Evolutionary conservation across 1,139 yeast genomes (phyloP).

Genomic region (Pichia sp.): DNA sequence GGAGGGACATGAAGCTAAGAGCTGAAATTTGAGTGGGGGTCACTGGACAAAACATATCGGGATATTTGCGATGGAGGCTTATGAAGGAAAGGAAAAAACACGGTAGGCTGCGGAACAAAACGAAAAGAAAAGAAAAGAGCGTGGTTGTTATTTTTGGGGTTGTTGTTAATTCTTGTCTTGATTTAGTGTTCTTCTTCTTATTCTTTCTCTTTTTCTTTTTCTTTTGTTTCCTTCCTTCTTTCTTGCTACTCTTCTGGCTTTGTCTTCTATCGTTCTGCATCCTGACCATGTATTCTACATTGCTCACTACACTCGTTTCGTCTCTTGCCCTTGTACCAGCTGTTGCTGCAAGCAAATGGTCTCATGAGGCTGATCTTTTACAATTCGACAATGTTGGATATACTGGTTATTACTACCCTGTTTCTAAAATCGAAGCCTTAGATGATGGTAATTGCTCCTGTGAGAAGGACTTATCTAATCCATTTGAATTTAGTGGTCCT

Average conservation of each 20-base stretch:
- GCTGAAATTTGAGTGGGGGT: no score
- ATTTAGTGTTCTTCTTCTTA: not conserved
- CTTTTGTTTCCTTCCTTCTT: no score
- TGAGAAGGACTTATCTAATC: conserved; percentile 35
- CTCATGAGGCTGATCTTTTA: conserved; percentile 35
- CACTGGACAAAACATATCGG: no score
- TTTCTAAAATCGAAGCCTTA: conserved; percentile 36
- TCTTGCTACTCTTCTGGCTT: not conserved
- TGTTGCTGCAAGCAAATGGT: conserved; percentile 12
- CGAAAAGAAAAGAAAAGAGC: no score
- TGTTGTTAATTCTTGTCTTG: not conserved
- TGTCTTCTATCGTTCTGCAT: not conserved
- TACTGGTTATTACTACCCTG: conserved; percentile 57
- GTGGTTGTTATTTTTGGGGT: not conserved
- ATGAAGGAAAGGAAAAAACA: no score
- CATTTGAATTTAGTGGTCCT: conserved; percentile 48
- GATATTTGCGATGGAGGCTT: no score
- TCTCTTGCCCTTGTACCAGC: not conserved
- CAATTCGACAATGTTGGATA: conserved; percentile 60
- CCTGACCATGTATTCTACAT: no score
- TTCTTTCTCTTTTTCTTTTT: no score
- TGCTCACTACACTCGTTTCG: not conserved
- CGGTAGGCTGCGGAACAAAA: no score
- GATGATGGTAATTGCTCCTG: conserved; percentile 53
- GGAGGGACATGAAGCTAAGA: no score